phyloP scores from a whole-genome alignment of 2,329 filamentous ascomycete species.

The Alternaria longipes region DNA sequence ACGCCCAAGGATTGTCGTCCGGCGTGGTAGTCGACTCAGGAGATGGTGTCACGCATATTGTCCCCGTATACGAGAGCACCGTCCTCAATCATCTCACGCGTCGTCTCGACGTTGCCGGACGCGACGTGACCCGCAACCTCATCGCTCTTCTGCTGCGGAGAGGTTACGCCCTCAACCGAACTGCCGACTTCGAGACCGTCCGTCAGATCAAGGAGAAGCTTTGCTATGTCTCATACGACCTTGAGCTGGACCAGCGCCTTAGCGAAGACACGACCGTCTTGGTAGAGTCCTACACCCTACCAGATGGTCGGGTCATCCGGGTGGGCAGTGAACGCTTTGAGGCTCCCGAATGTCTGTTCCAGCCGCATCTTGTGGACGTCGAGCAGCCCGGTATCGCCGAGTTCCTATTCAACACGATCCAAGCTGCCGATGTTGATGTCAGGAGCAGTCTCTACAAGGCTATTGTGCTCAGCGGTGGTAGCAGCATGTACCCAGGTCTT shows the following conservation, averaged over 20 bases:
- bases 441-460: constrained; percentile 95
- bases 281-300: constrained; percentile 96
- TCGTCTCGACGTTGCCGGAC: constrained; percentile 91
- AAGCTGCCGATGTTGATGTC: constrained; percentile 93
- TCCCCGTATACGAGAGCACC: constrained; percentile 97
- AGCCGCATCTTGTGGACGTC: constrained; percentile 96
- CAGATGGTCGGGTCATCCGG: constrained; percentile 93
- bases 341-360: constrained; percentile 97
- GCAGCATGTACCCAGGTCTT: constrained; percentile 98
- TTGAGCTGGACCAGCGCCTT: constrained; percentile 93
- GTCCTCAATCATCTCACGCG: constrained; percentile 97
- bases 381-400: constrained; percentile 97
- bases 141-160: constrained; percentile 93
- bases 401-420: constrained; percentile 98
- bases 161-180: constrained; percentile 96
- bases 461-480: constrained; percentile 93
- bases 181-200: constrained; percentile 98
- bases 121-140: constrained; percentile 97
- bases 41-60: constrained; percentile 97
- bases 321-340: constrained; percentile 98
- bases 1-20: constrained; percentile 84
- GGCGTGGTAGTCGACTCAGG: constrained; percentile 99
- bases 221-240: constrained; percentile 98
- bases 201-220: constrained; percentile 99
- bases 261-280: constrained; percentile 97